phyloP scores from a whole-genome alignment of 2,329 filamentous ascomycete genomes.

The Ascochyta rabiei region DNA sequence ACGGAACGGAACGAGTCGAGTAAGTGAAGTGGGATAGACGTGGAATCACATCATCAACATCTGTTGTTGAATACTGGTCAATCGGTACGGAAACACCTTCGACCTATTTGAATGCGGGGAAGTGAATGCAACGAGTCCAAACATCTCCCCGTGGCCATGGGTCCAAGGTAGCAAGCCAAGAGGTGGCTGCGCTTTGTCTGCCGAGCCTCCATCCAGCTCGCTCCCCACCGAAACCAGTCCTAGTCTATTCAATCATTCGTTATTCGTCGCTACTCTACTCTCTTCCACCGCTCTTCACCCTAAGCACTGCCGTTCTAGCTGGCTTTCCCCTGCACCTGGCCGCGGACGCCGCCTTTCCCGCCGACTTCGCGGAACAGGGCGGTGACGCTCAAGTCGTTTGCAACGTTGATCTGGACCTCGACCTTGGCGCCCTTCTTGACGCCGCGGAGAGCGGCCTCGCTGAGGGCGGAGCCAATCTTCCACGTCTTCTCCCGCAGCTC shows the following conservation, averaged over 20 bases:
- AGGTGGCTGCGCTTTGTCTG: slow-evolving; percentile 5
- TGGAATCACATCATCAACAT: too few species aligned
- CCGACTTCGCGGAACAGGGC: slow-evolving; percentile 86
- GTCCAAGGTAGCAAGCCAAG: neutral
- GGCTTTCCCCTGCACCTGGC: slow-evolving; percentile 37
- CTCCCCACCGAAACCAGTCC: slow-evolving; percentile 1
- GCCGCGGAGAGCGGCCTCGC: slow-evolving; percentile 81
- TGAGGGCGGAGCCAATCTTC: slow-evolving; percentile 83
- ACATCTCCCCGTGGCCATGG: too few species aligned
- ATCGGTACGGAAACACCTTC: too few species aligned
- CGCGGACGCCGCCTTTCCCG: slow-evolving; percentile 71
- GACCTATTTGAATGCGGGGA: neutral
- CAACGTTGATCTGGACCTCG: slow-evolving; percentile 90
- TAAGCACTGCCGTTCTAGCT: slow-evolving; percentile 40
- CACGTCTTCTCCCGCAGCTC: slow-evolving; percentile 89
- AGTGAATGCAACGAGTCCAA: neutral
- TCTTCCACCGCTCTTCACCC: neutral
- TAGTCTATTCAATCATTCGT: slow-evolving; percentile 13
- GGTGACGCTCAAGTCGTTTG: slow-evolving; percentile 77
- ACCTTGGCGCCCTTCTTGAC: slow-evolving; percentile 90
- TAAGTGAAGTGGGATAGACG: too few species aligned
- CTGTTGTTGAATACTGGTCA: too few species aligned
- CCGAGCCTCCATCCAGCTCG: neutral
- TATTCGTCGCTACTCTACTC: neutral
- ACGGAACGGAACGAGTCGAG: too few species aligned